Evolutionary conservation across 495 filamentous ascomycete genomes (phyloP).

Genomic region (Aspergillus haitiensis): DNA sequence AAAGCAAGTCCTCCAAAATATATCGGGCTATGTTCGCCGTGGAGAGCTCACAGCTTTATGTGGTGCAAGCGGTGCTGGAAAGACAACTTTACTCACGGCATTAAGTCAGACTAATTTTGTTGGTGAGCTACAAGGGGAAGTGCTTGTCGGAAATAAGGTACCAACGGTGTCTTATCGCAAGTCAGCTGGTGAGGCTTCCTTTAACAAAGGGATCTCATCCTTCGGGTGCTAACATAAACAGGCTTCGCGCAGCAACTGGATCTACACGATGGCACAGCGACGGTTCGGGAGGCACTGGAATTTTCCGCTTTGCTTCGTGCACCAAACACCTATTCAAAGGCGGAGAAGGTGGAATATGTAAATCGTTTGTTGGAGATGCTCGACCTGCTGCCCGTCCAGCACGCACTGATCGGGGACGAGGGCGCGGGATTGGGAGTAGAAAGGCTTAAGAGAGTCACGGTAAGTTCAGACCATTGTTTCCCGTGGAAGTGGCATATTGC

Average conservation of each 20-base stretch:
- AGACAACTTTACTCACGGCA: slow-evolving; percentile 51
- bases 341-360: slow-evolving; percentile 59
- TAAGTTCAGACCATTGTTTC: not conserved
- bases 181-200: slow-evolving; percentile 29
- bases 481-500: not conserved
- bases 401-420: slow-evolving; percentile 50
- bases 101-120: slow-evolving; percentile 16
- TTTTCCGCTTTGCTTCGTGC: slow-evolving; percentile 61
- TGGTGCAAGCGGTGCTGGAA: slow-evolving; percentile 60
- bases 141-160: slow-evolving; percentile 3
- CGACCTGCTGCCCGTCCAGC: slow-evolving; percentile 54
- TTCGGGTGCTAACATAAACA: slow-evolving; percentile 10
- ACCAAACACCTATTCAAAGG: slow-evolving; percentile 41
- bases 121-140: slow-evolving; percentile 5
- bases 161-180: slow-evolving; percentile 44
- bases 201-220: not conserved
- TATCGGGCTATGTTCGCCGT: slow-evolving; percentile 87
- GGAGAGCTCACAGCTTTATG: slow-evolving; percentile 71
- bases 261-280: slow-evolving; percentile 55
- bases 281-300: slow-evolving; percentile 58
- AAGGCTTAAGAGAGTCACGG: slow-evolving; percentile 59
- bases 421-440: slow-evolving; percentile 57
- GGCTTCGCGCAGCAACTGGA: slow-evolving; percentile 62
- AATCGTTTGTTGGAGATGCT: slow-evolving; percentile 56
- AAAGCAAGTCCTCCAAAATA: slow-evolving; percentile 62